Evolutionary conservation across 352 stramenopile genomes (phyloP).

Genomic region (Phytophthora kernoviae): DNA sequence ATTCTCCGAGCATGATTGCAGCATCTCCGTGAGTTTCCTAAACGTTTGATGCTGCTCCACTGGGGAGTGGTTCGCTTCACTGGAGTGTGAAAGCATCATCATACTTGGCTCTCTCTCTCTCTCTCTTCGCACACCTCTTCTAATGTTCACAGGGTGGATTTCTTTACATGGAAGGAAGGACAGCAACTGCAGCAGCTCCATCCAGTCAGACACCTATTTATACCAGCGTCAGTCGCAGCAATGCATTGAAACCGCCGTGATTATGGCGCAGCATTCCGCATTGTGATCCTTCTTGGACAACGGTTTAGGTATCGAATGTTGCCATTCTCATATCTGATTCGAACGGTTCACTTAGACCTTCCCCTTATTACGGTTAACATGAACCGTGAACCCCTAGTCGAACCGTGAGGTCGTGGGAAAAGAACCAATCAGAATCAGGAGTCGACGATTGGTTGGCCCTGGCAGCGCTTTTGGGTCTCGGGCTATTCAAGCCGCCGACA

Average conservation of each 20-base stretch:
- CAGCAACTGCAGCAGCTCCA: background rate
- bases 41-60: constrained; percentile 44
- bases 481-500: constrained; percentile 38
- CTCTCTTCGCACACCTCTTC: constrained; percentile 24
- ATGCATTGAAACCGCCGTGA: constrained; percentile 22
- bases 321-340: too few relatives aligned
- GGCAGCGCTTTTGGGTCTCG: constrained; percentile 40
- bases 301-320: too few relatives aligned
- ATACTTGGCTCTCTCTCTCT: too few relatives aligned
- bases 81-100: constrained; percentile 50
- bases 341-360: constrained; percentile 13
- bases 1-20: constrained; percentile 64
- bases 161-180: background rate
- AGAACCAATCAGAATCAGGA: constrained; percentile 43
- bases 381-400: constrained; percentile 24
- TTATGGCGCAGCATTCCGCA: background rate
- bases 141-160: background rate
- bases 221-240: constrained; percentile 16
- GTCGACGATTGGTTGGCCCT: constrained; percentile 78
- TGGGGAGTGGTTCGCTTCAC: constrained; percentile 19
- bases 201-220: constrained; percentile 27
- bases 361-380: constrained; percentile 29
- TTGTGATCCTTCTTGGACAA: background rate
- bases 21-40: constrained; percentile 67
- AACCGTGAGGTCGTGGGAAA: constrained; percentile 36